Evolutionary conservation across 495 filamentous ascomycete species (phyloP), one percentile per base, ranked within the genome.

Genomic region (Penicillium salamii): DNA sequence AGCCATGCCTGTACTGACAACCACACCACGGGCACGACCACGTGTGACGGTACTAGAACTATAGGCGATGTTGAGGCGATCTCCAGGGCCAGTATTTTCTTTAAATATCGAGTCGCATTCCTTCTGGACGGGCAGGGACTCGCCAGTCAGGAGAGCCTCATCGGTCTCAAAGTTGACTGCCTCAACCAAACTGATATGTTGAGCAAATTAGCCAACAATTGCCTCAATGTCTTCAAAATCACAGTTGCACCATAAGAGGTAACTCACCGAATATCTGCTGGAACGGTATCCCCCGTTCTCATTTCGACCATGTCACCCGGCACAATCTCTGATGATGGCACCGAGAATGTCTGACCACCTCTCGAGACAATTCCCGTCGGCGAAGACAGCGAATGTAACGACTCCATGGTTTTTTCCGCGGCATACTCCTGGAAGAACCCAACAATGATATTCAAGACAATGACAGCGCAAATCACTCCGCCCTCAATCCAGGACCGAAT

Each of bases 251-350:
- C n/a, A n/a, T n/a, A n/a, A n/a, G n/a, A n/a, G n/a, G n/a, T n/a
- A n/a, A n/a, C 61, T 92, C 86, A 49, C 88, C 89, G 24, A 50
- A 70, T 37, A 59, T 91, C 88, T 4, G 88, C 88, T 9, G 88
- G 88, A 7, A 91, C 78, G 3, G 84, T 89, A 68, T 91, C 88
- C 14, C 88, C 88, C 58, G 86, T 87, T 70, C 86, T 88, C 34
- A 92, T 66, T 34, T 84, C 74, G 40, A 89, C 69, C 53, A 91
- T 77, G 65, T 84, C 80, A 12, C 82, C 82, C 11, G 75, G 78
- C 2, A 84, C 80, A 26, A 80, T 64, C 40, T 80, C 75, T 12
- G 52, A 52, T 8, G 77, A 78, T 6, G 75, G 68, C 19, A 85
- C 66, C 9, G 66, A 78, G 49, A 72, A 52, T 46, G 67, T 68